Base-by-base conservation (phyloP, 2,329 filamentous ascomycete species). In the Zasmidium angulare region DNA sequence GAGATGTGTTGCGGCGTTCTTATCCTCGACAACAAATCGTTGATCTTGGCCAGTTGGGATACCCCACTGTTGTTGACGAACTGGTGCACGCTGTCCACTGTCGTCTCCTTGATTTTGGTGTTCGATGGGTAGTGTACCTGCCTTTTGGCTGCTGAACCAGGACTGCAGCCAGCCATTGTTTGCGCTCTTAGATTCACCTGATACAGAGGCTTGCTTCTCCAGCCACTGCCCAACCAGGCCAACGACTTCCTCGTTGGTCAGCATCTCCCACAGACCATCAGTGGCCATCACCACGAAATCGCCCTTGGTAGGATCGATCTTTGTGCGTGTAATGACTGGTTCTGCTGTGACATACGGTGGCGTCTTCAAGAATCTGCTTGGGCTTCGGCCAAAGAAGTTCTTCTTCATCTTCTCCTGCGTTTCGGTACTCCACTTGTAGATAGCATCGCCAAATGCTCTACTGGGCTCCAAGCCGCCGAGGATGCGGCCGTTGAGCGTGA, bases 331-430 rank as follows among this genome's bases (percentile, higher is more conserved):
- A 55, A 99, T 86, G 21, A 98, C 84, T 2, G 95, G 95, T 76
- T 99, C 96, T 1, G 95, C 95, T 2, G 95, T 99, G 46, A 99
- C 95, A 70, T 99, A 99, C 0, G 95, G 95, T 9, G 95, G 95
- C 0, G 93, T 97, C 76, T 91, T 91, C 59, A 98, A 81, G 29
- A 92, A 80, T 17, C 86, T 83, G 10, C 89, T 90, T 1, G 90
- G 88, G 14, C 85, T 89, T 52, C 92, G 86, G 21, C 90, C 92
- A 71, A 98, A 98, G 81, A 96, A 99, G 29, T 89, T 88, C 65
- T 83, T 82, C 72, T 92, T 91, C 56, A 99, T 83, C 68, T 89
- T 88, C 54, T 90, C 86, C 60, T 95, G 91, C 0, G 92, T 89
- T 61, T 96, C 91, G 53, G 85, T 84, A 60, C 85, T 90, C 95